Base-by-base conservation (phyloP, 495 filamentous ascomycete genomes). In the Platismatia glauca region DNA sequence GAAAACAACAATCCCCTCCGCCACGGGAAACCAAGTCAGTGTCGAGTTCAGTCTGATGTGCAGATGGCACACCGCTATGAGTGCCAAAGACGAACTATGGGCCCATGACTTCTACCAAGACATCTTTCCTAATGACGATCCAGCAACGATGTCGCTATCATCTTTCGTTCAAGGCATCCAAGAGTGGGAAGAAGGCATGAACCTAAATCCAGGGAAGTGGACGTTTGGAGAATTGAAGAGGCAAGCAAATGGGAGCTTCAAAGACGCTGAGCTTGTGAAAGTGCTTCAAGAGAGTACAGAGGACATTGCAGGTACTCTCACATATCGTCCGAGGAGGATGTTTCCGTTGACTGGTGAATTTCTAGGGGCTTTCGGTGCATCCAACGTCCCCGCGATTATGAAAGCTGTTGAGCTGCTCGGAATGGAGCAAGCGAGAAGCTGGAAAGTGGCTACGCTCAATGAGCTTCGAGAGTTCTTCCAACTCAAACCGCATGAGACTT, bases 401-500 rank as follows among this genome's bases (percentile, higher is more conserved):
- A 79, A 81, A 35, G 77, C 82, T 2, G 76, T 92, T 22, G 89
- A 91, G 71, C 85, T 91, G 52, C 74, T 90, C 0, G 88, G 89
- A 34, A 91, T 92, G 59, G 75, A 87, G 57, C 85, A 89, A 66
- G 82, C 83, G 8, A 80, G 89, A 20, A 76, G 81, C 33, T 91
- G 89, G 89, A 82, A 85, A 60, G 69, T 88, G 5, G 84, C 84
- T 0, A 81, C 85, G 4, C 74, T 92, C 50, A 92, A 92, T 72
- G 89, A 92, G 72, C 89, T 91, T 74, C 75, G 88, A 44, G 77
- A 81, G 69, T 86, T 89, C 75, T 89, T 90, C 65, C 82, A 81
- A 5, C 76, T 91, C 1, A 83, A 84, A 68, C 79, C 80, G 1
- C 79, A 90, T 67, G 76, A 81, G 57, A 84, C 76, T 0, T 91